Evolutionary conservation across 1,284 basidiomycete species (phyloP).

Genomic region (Austroboletus novae-zelandiae): DNA sequence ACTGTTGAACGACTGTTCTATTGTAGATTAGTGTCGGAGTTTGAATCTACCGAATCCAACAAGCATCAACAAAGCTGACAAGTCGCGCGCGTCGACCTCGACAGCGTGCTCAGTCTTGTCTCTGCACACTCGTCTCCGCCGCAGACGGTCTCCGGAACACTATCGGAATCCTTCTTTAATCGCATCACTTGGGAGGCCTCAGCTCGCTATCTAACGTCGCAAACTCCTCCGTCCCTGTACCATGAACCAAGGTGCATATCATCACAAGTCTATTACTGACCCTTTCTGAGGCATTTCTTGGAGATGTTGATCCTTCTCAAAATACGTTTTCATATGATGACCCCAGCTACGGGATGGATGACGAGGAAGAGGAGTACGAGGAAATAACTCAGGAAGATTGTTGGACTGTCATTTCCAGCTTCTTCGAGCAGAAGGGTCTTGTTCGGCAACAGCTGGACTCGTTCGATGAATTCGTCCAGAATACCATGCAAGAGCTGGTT

Average conservation of each 20-base stretch:
- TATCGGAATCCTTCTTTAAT: background rate
- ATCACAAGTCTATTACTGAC: conserved; percentile 18
- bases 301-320: conserved; percentile 49
- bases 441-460: conserved; percentile 98
- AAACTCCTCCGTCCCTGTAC: background rate
- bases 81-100: conserved; percentile 17
- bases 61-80: conserved; percentile 29
- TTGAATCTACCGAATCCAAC: conserved; percentile 15
- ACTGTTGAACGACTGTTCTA: conserved; percentile 38
- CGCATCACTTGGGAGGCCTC: background rate
- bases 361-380: conserved; percentile 65
- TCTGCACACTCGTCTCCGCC: conserved; percentile 8
- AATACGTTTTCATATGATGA: conserved; percentile 58
- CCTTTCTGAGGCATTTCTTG: conserved; percentile 28
- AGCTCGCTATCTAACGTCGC: background rate
- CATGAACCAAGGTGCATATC: conserved; percentile 46
- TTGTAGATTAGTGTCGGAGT: conserved; percentile 10
- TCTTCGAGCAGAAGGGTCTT: conserved; percentile 97
- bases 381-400: conserved; percentile 92
- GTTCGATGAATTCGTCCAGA: conserved; percentile 99
- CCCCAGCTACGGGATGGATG: conserved; percentile 53
- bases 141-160: background rate
- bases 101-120: conserved; percentile 17
- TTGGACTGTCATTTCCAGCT: conserved; percentile 94
- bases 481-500: conserved; percentile 99